Base-by-base conservation (phyloP, 2,329 filamentous ascomycete species). In the Byssothecium circinans region DNA sequence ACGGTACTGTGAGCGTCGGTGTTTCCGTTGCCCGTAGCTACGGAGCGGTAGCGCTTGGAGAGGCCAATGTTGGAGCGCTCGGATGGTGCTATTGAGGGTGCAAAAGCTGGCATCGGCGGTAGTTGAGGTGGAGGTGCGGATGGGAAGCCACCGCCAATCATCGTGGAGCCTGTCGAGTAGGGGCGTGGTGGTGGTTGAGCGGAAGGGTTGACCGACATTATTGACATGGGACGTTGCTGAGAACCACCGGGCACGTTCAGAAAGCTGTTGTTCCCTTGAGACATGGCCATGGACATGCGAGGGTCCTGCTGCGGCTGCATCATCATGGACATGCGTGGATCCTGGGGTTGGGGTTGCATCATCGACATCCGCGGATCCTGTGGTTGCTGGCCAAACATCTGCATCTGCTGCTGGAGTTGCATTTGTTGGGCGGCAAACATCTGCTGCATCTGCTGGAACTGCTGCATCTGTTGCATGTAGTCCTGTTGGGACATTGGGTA, bases 61-160 rank as follows among this genome's bases (percentile, higher is more conserved):
- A 95, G 80, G 14, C 94, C 94, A 52, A 96, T 78, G 68, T 95
- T 97, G 78, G 91, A 97, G 52, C 94, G 87, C 74, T 97, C 94
- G 4, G 90, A 96, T 1, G 94, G 94, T 2, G 94, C 92, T 57
- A 99, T 95, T 1, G 92, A 97, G 1, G 91, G 85, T 1, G 91
- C 82, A 71, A 97, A 97, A 42, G 52, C 45, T 7, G 19, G 36
- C 22, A 39, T 25, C 4, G 36, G 36, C 10, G 23, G 6, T 6
- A 25, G 20, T 23, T 52, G 48, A 14, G 56, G 42, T 7, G 49
- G 43, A 12, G 45, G 49, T 19, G 44, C 22, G 20, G 45, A 25
- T 20, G 34, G 29, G 34, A 30, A 12, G 23, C 23, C 36, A 8
- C 45, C 45, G 12, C 34, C 32, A 14, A 44, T 45, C 36, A 39